phyloP scores from a whole-genome alignment of 805 yeast genomes.

The Starmera quercuum region DNA sequence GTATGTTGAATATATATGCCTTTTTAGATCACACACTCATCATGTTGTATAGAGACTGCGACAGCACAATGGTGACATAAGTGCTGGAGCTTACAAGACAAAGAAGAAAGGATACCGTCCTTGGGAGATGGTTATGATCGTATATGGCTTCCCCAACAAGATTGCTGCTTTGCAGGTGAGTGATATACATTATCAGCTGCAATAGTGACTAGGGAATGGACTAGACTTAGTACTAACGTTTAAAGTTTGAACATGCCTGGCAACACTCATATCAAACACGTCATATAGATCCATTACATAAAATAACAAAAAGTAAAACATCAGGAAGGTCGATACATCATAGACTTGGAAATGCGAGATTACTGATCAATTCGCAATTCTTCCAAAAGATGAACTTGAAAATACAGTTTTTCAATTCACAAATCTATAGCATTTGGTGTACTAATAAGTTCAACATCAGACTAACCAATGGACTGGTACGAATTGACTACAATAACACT shows the following conservation, averaged over 20 bases:
- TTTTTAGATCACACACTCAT: conserved; percentile 1
- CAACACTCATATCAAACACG: conserved; percentile 66
- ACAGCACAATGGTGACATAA: conserved; percentile 71
- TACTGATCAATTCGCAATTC: conserved; percentile 34
- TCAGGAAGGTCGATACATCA: conserved; percentile 36
- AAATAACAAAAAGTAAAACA: conserved; percentile 30
- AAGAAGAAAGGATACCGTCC: conserved; percentile 53
- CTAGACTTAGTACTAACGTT: conserved; percentile 1
- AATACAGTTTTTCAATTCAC: conserved; percentile 36
- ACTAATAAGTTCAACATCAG: conserved; percentile 14
- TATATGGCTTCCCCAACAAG: conserved; percentile 67
- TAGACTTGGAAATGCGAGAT: conserved; percentile 39
- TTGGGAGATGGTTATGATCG: conserved; percentile 60
- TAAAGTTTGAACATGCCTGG: conserved; percentile 82
- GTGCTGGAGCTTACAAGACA: conserved; percentile 69
- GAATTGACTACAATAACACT: conserved; percentile 21
- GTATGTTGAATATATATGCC: conserved; percentile 13
- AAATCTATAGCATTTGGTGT: conserved; percentile 14
- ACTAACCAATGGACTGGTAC: conserved; percentile 20
- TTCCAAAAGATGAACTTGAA: conserved; percentile 36
- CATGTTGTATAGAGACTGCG: conserved; percentile 40
- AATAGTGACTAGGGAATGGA: neutral
- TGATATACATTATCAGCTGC: conserved; percentile 4
- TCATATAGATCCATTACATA: conserved; percentile 35
- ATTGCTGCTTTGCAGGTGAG: conserved; percentile 66